Percentiles rank a stretch among this genome's conserved stretches.
These are phyloP conservation scores for Blastobotrys peoriensis DNA, from an alignment of 805 yeast genomes.

Conservation along the genomic window DNA sequence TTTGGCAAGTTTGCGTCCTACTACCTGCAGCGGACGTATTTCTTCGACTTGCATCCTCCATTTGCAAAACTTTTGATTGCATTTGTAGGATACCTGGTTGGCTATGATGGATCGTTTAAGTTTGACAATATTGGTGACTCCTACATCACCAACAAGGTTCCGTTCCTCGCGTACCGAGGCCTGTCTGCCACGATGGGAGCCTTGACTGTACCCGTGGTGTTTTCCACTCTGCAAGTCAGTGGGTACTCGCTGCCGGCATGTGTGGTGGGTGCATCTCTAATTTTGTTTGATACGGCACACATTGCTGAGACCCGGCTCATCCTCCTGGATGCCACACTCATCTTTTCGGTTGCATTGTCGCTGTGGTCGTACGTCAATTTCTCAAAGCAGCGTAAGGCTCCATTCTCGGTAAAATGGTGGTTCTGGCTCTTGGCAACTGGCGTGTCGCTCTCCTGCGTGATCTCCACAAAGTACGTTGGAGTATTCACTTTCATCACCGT, in stretches of 20 bases:
- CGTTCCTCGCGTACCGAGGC: slow-evolving; percentile 77
- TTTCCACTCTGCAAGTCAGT: slow-evolving; percentile 77
- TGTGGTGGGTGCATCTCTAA: slow-evolving; percentile 66
- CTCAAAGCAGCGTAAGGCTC: slow-evolving; percentile 56
- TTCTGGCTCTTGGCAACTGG: slow-evolving; percentile 84
- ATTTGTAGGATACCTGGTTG: slow-evolving; percentile 77
- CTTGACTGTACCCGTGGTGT: slow-evolving; percentile 75
- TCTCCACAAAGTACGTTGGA: slow-evolving; percentile 95
- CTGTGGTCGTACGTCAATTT: slow-evolving; percentile 75
- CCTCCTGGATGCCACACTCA: slow-evolving; percentile 83
- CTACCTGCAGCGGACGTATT: slow-evolving; percentile 83
- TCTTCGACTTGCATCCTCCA: slow-evolving; percentile 97
- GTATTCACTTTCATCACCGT: slow-evolving; percentile 82
- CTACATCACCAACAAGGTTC: slow-evolving; percentile 73
- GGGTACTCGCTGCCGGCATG: slow-evolving; percentile 76
- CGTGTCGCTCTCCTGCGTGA: slow-evolving; percentile 78
- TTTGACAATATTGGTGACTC: slow-evolving; percentile 85
- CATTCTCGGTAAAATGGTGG: slow-evolving; percentile 78
- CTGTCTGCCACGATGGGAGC: slow-evolving; percentile 78
- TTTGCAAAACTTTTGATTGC: slow-evolving; percentile 93
- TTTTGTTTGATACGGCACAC: slow-evolving; percentile 85
- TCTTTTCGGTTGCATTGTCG: slow-evolving; percentile 75
- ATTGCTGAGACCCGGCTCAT: slow-evolving; percentile 86
- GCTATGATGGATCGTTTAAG: slow-evolving; percentile 88
- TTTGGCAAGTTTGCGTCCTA: slow-evolving; percentile 44